These are phyloP conservation scores for Erodium texanum DNA, from an alignment of 441 rosid species.

Conservation along the genomic window DNA sequence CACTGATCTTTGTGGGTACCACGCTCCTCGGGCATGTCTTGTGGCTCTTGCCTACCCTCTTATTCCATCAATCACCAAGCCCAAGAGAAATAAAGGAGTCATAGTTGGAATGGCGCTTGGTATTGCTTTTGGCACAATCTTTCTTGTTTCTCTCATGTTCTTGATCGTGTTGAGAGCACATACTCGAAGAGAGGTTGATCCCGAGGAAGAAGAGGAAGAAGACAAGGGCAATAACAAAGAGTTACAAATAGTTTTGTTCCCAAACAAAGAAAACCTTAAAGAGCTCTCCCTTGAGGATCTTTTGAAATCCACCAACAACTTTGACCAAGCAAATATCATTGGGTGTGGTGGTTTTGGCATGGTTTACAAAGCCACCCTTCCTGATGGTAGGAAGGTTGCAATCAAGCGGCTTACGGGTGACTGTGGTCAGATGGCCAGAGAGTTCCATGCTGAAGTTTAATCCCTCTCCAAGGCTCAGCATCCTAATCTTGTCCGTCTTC, in stretches of 20 bases:
- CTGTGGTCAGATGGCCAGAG: slow-evolving; percentile 68
- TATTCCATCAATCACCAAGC: slow-evolving; percentile 8
- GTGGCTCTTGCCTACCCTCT: slow-evolving; percentile 30
- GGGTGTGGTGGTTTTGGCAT: slow-evolving; percentile 80
- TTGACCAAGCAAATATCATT: slow-evolving; percentile 57
- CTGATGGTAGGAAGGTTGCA: slow-evolving; percentile 53
- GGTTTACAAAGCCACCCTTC: slow-evolving; percentile 57
- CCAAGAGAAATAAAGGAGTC: slow-evolving; percentile 25
- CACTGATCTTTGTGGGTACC: slow-evolving; percentile 65
- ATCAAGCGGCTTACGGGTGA: slow-evolving; percentile 65
- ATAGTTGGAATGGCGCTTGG: slow-evolving; percentile 47
- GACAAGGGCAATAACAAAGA: slow-evolving; percentile 31
- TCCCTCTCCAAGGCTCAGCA: slow-evolving; percentile 72
- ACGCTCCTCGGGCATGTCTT: slow-evolving; percentile 23
- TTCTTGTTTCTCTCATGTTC: slow-evolving; percentile 33
- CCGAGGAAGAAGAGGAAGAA: slow-evolving; percentile 48
- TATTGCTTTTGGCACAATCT: slow-evolving; percentile 37
- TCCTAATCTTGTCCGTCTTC: slow-evolving; percentile 63
- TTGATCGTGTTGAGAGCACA: slow-evolving; percentile 40
- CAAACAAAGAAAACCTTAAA: slow-evolving; percentile 32
- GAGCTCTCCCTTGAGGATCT: slow-evolving; percentile 53
- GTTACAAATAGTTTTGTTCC: slow-evolving; percentile 50
- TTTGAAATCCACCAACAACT: slow-evolving; percentile 45
- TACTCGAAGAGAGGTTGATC: slow-evolving; percentile 53
- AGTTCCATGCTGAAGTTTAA: slow-evolving; percentile 64